Evolutionary conservation across 2,329 filamentous ascomycete species (phyloP), one percentile per base, ranked within the genome.

Genomic region (Aphanoascus verrucosus): DNA sequence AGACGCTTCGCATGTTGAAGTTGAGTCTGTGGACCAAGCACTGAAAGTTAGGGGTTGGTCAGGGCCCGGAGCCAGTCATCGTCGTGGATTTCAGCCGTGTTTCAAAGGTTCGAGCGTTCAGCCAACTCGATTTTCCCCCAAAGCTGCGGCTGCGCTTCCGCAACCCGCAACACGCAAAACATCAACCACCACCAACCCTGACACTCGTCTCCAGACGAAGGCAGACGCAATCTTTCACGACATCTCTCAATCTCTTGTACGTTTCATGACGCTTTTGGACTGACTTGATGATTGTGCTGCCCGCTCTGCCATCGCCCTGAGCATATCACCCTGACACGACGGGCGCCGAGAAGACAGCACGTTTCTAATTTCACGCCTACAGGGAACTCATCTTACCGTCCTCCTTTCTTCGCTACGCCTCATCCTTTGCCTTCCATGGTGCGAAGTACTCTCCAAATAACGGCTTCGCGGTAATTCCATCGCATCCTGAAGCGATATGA

Each of bases 401-500:
- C 23, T 28, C 23, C 23, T 28, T 28, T 28, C 23, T 28, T 28
- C 23, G 23, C 23, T 28, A 28, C 23, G 3, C 43, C 19, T 46
- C n/a, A 11, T 38, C 20, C 19, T 19, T 41, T 40, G 50, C 50
- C 50, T 52, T 52, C 50, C 50, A 52, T 52, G 50, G 28, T 38
- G 50, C 34, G 41, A 46, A 12, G 17, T n/a, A 46, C 31, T 52
- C 14, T 20, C 11, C 34, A 40, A 9, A 32, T 41, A 38, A 40
- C 50, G 31, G 34, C 12, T 37, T 55, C 62, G 65, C 64, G 62
- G 56, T 58, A 57, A 57, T 63, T 20, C 51, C 31, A 45, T 55
- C 55, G 53, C 53, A 51, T 42, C 38, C 61, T 58, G 59, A 59
- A 63, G 60, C 64, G 68, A 64, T 66, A 72, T 72, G 70, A 68